Evolutionary conservation across 768 basidiomycete genomes (phyloP), one percentile per base, ranked within the genome.

Genomic region (Auriscalpium vulgare): DNA sequence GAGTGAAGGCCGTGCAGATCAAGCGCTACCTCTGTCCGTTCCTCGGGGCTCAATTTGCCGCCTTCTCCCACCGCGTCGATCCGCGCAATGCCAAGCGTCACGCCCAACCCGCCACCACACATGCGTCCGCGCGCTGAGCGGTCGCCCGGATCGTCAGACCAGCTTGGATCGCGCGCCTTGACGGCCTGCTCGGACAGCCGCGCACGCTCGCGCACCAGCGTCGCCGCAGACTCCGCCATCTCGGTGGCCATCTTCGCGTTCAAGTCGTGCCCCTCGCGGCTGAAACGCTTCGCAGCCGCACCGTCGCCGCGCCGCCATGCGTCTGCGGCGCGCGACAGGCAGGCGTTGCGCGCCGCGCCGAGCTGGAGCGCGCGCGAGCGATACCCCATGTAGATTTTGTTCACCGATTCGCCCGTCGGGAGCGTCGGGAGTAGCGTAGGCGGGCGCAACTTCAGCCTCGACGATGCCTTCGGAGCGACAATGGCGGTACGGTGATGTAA

Each of bases 271-370:
- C 94, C 97, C 66, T 98, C 95, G 44, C 91, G 77, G 59, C 88
- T 91, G 73, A 95, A 98, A 48, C 92, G 78, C 71, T 97, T 97
- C 38, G 97, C 97, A 0, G 90, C 88, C 0, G 95, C 93, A 3
- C 95, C 95, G 62, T 99, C 97, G 1, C 95, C 95, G 2, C 92
- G 80, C 54, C 91, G 79, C 91, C 93, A 99, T 3, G 95, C 93
- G 64, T 97, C 94, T 3, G 97, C 95, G 11, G 97, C 97, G 46
- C 93, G 83, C 1, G 91, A 91, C 29, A 99, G 77, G 69, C 91
- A 97, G 14, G 92, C 92, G 63, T 98, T 98, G 38, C 97, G 78
- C 36, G 91, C 91, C 2, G 92, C 89, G 50, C 95, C 97, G 21
- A 97, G 83, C 64, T 97, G 89, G 56, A 98, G 78, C 23, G 91